A percentile compares a stretch with the other conserved stretches of the same genome.
Conservation (phyloP, 2,329 filamentous ascomycete species). For the Fonsecaea nubica region DNA sequence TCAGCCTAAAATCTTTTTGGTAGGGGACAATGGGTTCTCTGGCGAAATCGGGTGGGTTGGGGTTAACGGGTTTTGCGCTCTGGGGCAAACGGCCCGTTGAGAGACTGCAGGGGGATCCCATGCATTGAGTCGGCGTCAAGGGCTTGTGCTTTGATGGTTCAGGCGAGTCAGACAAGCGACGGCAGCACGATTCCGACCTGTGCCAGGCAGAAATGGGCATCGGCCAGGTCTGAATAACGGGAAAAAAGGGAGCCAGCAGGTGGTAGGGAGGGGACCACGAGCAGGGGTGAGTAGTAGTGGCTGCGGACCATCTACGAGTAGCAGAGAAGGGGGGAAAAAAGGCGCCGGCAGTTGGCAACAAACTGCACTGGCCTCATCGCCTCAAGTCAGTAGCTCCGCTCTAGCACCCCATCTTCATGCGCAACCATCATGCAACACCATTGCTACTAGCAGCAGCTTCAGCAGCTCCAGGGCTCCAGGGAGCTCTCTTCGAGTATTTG, state of each 20-base stretch:
- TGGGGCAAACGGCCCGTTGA: background rate
- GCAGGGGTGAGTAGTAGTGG: background rate
- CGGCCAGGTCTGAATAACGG: background rate
- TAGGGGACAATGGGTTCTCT: background rate
- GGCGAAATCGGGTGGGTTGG: background rate
- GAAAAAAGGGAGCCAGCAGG: background rate
- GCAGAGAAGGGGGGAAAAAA: background rate
- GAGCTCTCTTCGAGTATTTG: background rate
- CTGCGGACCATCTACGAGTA: background rate
- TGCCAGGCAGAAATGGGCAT: slow-evolving; percentile 7
- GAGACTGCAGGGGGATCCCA: background rate
- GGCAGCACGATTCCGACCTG: slow-evolving; percentile 3
- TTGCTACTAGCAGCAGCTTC: background rate
- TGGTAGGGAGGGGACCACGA: too few species aligned
- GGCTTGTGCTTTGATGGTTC: background rate
- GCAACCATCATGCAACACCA: background rate
- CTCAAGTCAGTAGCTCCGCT: background rate
- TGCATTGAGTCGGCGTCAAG: background rate
- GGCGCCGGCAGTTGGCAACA: background rate
- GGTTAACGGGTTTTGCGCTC: background rate
- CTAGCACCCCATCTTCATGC: background rate
- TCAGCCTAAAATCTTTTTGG: background rate
- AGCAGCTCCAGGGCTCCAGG: too few species aligned
- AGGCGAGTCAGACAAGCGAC: slow-evolving; percentile 1
- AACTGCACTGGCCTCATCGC: background rate